Base-by-base conservation (phyloP, 805 yeast species). In the Metschnikowia peoriensis region DNA sequence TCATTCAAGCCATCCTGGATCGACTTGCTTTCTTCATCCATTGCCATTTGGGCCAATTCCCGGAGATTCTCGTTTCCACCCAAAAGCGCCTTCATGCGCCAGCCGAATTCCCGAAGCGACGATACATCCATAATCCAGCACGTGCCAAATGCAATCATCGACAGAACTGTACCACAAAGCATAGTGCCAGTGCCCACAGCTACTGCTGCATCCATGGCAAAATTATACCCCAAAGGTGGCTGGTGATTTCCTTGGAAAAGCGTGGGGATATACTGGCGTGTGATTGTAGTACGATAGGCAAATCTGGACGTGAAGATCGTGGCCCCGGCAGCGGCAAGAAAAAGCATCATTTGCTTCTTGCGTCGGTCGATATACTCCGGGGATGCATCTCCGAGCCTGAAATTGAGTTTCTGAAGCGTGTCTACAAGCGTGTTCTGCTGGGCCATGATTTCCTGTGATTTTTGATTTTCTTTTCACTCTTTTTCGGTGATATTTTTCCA, bases 161-260 rank as follows among this genome's bases (percentile, higher is more conserved):
- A 80, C 60, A 86, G 79, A 0, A 89, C 81, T 1, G 90, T 79
- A 0, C 84, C 78, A 2, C 97, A 88, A 15, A 92, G 71, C 44
- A 87, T 69, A 0, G 96, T 82, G 1, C 97, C 96, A 40, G 88
- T 85, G 0, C 86, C 82, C 2, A 92, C 89, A 0, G 97, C 97
- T 40, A 84, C 83, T 35, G 89, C 81, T 1, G 97, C 97, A 66
- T 91, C 97, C 50, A 83, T 81, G 55, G 88, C 83, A 65, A 88
- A 84, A 32, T 88, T 85, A 63, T 85, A 87, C 40, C 75, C 63
- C n/a, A 83, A 76, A 6, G 97, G 97, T 1, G 96, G 96, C 52
- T 82, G 79, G 62, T 90, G 93, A 68, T 91, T 91, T 11, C 92
- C 89, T 61, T 89, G 91, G 69, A 88, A 92, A 61, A 84, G 76